A percentile compares a stretch with the other conserved stretches of the same genome.
phyloP scores from a whole-genome alignment of 2,329 filamentous ascomycete genomes.

The Hypocreales sp. region DNA sequence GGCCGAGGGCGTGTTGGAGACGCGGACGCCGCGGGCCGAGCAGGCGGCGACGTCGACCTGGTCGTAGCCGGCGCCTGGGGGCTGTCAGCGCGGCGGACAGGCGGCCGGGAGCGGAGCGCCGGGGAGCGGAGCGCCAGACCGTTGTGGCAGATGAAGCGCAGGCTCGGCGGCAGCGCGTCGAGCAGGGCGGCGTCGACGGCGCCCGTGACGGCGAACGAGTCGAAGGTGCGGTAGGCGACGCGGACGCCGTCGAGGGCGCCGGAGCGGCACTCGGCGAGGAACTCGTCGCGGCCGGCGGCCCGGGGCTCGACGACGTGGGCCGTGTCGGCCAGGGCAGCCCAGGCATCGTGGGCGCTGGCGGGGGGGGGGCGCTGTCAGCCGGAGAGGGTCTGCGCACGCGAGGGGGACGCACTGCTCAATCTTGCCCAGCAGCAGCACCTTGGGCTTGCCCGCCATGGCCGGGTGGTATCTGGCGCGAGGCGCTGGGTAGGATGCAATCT shows the following conservation, averaged over 20 bases:
- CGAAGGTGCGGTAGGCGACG: constrained; percentile 57
- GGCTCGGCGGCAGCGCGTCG: constrained; percentile 31
- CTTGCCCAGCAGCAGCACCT: constrained; percentile 23
- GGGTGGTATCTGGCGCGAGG: not conserved
- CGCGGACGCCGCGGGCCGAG: constrained; percentile 46
- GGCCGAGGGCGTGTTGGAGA: constrained; percentile 70
- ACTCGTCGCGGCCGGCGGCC: constrained; percentile 46
- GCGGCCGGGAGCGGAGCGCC: not conserved
- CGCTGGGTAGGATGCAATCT: too few relatives aligned
- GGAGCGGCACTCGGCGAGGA: constrained; percentile 50
- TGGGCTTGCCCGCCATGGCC: constrained; percentile 14
- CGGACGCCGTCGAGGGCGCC: constrained; percentile 51
- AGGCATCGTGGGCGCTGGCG: constrained; percentile 48
- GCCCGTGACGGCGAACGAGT: constrained; percentile 49
- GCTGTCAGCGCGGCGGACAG: not conserved
- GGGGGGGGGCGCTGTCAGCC: not conserved
- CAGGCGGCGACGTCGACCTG: constrained; percentile 63
- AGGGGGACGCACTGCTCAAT: constrained; percentile 24
- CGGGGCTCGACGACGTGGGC: constrained; percentile 50
- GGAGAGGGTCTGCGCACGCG: too few relatives aligned
- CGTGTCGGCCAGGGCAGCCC: constrained; percentile 42
- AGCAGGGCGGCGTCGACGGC: constrained; percentile 57
- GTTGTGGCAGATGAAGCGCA: constrained; percentile 46
- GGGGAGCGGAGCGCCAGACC: constrained; percentile 19
- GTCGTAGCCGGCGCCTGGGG: constrained; percentile 66